phyloP scores from a whole-genome alignment of 2,329 filamentous ascomycete species.

The Pezicula radicicola region DNA sequence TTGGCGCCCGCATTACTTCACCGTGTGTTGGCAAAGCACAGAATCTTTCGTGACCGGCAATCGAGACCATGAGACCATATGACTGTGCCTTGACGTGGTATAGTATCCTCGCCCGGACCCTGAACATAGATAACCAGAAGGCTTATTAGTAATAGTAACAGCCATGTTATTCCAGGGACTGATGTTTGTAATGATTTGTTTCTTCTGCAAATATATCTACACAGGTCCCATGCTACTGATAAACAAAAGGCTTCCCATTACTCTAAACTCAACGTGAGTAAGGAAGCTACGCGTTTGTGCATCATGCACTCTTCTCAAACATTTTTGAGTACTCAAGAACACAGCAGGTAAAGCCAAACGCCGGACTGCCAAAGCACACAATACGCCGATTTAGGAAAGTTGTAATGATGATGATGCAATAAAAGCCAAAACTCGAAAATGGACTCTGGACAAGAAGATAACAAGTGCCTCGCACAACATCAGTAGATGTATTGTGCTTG shows the following conservation, averaged over 20 bases:
- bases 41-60: too few species aligned
- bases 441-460: not conserved
- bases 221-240: slow-evolving; percentile 3
- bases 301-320: not conserved
- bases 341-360: not conserved
- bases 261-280: not conserved
- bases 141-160: too few species aligned
- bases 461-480: not conserved
- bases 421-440: slow-evolving; percentile 1
- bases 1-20: too few species aligned
- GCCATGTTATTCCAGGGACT: not conserved
- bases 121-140: too few species aligned
- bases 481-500: not conserved
- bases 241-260: not conserved
- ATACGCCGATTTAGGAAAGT: not conserved
- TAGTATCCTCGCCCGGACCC: too few species aligned
- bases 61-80: too few species aligned
- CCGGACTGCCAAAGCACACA: not conserved
- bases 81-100: too few species aligned
- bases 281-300: not conserved
- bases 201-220: slow-evolving; percentile 17
- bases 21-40: too few species aligned
- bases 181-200: not conserved
- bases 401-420: not conserved
- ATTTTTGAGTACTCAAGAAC: not conserved